These are phyloP conservation scores for Pseudogymnoascus sp. DNA, from an alignment of 2,329 filamentous ascomycete species.

Conservation along the genomic window DNA sequence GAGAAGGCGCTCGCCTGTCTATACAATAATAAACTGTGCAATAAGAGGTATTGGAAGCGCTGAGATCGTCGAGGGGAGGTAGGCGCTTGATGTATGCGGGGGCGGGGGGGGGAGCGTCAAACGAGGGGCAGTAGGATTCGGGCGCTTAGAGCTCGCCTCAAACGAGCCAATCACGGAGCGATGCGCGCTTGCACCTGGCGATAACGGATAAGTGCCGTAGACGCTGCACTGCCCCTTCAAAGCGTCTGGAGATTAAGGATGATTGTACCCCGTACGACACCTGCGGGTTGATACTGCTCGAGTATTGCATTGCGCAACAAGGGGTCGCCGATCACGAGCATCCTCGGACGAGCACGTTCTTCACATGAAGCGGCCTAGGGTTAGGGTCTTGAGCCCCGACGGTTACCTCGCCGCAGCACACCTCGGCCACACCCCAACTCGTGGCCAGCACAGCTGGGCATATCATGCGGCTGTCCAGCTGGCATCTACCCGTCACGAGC, in stretches of 20 bases:
- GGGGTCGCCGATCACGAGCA: background rate
- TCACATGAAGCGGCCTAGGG: background rate
- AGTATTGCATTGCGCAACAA: background rate
- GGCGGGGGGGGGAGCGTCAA: background rate
- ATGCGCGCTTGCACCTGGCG: background rate
- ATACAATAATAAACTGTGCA: background rate
- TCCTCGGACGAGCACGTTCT: background rate
- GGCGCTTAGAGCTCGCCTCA: background rate
- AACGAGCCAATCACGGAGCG: background rate
- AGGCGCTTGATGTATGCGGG: background rate
- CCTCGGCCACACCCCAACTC: background rate
- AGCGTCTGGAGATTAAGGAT: background rate
- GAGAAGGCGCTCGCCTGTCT: background rate
- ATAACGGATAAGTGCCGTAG: slow-evolving; percentile 1
- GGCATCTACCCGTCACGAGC: background rate
- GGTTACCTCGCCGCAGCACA: background rate
- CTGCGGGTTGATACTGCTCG: background rate
- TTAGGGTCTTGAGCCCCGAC: background rate
- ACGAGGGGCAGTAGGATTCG: background rate
- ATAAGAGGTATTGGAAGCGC: background rate
- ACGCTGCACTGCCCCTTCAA: background rate
- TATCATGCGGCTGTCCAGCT: slow-evolving; percentile 5
- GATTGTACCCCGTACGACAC: background rate
- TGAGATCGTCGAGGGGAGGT: background rate
- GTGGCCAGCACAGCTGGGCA: slow-evolving; percentile 1